Evolutionary conservation across 257 asterid genomes (phyloP), one percentile per base, ranked within the genome.

Genomic region (Nicotiana obtusifolia): DNA sequence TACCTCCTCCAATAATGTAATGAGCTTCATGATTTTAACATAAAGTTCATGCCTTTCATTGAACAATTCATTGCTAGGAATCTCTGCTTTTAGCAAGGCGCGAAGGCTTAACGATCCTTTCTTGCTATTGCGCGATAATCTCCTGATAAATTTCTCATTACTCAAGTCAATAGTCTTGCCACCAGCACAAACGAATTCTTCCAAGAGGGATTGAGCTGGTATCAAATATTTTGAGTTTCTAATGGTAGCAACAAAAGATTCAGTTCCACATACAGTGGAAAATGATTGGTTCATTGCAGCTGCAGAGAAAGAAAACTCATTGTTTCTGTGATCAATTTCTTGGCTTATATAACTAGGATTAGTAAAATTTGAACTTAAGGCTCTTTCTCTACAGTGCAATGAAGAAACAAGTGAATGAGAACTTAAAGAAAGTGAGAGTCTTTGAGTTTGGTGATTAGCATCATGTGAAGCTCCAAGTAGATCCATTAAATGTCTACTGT

Each of bases 381-480:
- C 7, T 66, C 86, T 81, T 60, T 87, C 87, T 7, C 87, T 71
- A 73, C 84, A 89, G 3, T 87, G 84, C 3, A 66, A 84, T 2
- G 88, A 83, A 1, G 86, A 35, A 64, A 84, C 82, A 37, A 81
- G 66, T 16, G 86, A 76, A 26, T 81, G 80, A 28, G 92, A 85
- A 78, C 97, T 90, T 65, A 95, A 84, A 13, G 99, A 92, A 11
- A 93, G 91, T 4, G 99, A 92, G 7, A 95, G 97, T 75, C 91
- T 87, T 84, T 90, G 97, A 33, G 87, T 33, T 33, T 86, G 93
- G 9, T 77, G 87, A n/a, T 82, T 61, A 20, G 85, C 60, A 26
- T 86, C 90, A 31, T 85, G 88, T 6, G 96, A 76, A 57, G 88
- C 81, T 31, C 97, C 97, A 47, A 93, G 93, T 65, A 93, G 93